Evolutionary conservation across 768 basidiomycete genomes (phyloP).

Genomic region (Termitomyces heimii): DNA sequence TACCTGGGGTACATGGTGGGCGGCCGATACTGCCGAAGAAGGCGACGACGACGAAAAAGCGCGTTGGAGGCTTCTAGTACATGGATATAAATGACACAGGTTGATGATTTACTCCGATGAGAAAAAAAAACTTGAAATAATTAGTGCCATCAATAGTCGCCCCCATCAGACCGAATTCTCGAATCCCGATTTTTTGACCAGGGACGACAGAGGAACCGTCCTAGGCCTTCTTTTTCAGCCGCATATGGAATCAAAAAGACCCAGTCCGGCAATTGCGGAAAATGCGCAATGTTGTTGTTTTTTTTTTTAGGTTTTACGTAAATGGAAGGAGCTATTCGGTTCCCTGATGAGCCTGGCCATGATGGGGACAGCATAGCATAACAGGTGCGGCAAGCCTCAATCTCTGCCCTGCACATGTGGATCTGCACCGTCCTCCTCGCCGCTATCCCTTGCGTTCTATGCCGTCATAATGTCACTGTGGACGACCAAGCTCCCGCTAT

Average conservation of each 20-base stretch:
- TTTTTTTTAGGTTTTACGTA: slow-evolving; percentile 1
- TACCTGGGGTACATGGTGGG: slow-evolving; percentile 70
- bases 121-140: neutral
- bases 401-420: slow-evolving; percentile 12
- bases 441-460: slow-evolving; percentile 12
- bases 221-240: neutral
- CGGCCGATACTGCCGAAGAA: slow-evolving; percentile 45
- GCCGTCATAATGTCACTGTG: slow-evolving; percentile 25
- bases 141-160: neutral
- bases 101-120: neutral
- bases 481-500: slow-evolving; percentile 27
- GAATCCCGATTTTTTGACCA: neutral
- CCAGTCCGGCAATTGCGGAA: neutral
- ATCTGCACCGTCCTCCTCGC: slow-evolving; percentile 9
- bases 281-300: neutral
- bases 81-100: neutral
- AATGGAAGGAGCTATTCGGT: slow-evolving; percentile 3
- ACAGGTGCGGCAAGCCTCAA: neutral
- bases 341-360: neutral
- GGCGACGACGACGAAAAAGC: slow-evolving; percentile 52
- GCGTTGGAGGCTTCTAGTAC: slow-evolving; percentile 68
- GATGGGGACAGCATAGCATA: neutral
- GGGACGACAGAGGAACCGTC: neutral
- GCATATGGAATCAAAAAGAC: neutral
- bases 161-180: neutral